These are phyloP conservation scores for Pyrenula aspistea DNA, from an alignment of 495 filamentous ascomycete genomes.

Conservation along the genomic window DNA sequence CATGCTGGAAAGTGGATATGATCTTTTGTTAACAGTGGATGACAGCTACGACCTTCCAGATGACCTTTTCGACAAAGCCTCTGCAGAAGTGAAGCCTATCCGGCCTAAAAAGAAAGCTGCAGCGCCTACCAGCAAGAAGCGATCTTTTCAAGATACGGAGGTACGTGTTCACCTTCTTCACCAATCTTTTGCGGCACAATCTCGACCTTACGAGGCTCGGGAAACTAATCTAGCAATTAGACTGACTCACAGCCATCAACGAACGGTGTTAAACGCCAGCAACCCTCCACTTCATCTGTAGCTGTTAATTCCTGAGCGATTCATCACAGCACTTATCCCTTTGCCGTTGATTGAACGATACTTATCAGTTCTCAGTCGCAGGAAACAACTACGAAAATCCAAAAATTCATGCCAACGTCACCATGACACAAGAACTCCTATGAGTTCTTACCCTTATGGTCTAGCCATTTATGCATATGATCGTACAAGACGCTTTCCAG, in stretches of 20 bases:
- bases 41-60: conserved; percentile 71
- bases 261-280: background rate
- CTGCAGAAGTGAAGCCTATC: conserved; percentile 60
- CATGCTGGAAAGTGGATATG: conserved; percentile 2
- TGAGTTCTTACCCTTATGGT: too few relatives aligned
- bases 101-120: conserved; percentile 51
- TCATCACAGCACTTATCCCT: background rate
- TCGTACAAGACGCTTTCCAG: background rate
- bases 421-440: background rate
- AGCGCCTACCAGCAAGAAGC: conserved; percentile 9
- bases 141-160: background rate
- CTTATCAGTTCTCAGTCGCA: background rate
- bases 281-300: background rate
- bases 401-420: background rate
- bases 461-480: background rate
- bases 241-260: background rate
- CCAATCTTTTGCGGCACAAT: background rate
- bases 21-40: conserved; percentile 9
- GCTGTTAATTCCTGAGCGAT: background rate
- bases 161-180: background rate
- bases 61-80: conserved; percentile 65
- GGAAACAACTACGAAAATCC: background rate
- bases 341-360: background rate
- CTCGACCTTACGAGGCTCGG: background rate
- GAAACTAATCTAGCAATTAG: background rate